Base-by-base conservation (phyloP, 176 grass and related monocot species). In the Tillandsia fasciculata region DNA sequence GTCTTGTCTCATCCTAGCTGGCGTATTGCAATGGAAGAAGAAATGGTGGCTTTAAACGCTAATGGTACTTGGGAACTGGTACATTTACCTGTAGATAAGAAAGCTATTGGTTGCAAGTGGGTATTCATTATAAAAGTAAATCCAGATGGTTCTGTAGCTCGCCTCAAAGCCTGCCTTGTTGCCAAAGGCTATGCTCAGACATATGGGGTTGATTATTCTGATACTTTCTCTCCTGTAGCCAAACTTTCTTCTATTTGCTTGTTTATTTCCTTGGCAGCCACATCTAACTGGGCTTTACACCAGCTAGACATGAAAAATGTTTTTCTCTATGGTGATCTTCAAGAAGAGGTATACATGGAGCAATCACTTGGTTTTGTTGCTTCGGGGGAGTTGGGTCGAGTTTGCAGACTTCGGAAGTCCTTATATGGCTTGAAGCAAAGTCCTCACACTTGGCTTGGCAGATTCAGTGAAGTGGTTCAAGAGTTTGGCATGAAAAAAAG, bases 181-280 rank as follows among this genome's bases (percentile, higher is more conserved):
- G 67, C 67, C 20, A 70, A 53, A 51, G 68, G 68, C 2, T 70
- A 53, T 14, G 18, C 68, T 29, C 68, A 53, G 50, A 53, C 22
- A 14, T 70, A 50, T 53, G 22, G 20, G 3, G 8, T 53, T 26
- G 23, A 70, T 15, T 70, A 70, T 53, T 2, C 3, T 14, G 50
- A 70, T 2, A 53, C 68, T 13, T 70, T 70, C 27, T 70, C 50
- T 54, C 18, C 15, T 53, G 68, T 54, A 2, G 67, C 48, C 11
- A 69, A 69, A 12, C 49, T 69, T 12, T 2, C 42, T 11, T 69
- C 8, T 50, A 14, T 70, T 70, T 18, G 7, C 1, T 7, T 70
- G 1, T 70, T 52, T 0, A 12, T 70, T 12, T 2, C 22, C 14
- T 9, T 70, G 18, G 68, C 47, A 3, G 68, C 23, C 52, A 54